Conservation (phyloP, 129 eudicot species). For the Rutidosis leptorrhynchoides region DNA sequence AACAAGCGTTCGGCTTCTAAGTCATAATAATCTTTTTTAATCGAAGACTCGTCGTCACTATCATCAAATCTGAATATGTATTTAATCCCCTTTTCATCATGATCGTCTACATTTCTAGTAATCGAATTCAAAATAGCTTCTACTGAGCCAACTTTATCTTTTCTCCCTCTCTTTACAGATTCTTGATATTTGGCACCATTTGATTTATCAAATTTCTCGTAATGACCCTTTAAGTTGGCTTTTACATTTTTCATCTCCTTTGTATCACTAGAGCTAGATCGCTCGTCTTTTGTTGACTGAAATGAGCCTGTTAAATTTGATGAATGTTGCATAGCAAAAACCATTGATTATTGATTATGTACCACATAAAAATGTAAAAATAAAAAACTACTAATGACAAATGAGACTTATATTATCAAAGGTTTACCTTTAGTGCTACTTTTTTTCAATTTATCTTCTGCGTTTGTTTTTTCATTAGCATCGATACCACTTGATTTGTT, state of each 20-base stretch:
- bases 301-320: not conserved
- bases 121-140: constrained; percentile 31
- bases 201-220: constrained; percentile 10
- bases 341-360: not conserved
- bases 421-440: not conserved
- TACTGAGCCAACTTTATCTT: not conserved
- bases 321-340: not conserved
- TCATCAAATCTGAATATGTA: constrained; percentile 49
- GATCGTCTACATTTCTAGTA: constrained; percentile 5
- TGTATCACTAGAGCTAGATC: not conserved
- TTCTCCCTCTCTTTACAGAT: not conserved
- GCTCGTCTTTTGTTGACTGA: constrained; percentile 10
- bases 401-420: not conserved
- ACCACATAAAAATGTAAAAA: not conserved
- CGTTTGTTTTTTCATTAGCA: not conserved
- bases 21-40: constrained; percentile 26
- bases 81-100: not conserved
- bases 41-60: constrained; percentile 26
- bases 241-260: too few species aligned
- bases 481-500: constrained; percentile 3
- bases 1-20: constrained; percentile 22
- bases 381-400: not conserved
- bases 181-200: constrained; percentile 5
- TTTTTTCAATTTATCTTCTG: not conserved
- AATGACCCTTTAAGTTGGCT: constrained; percentile 9